Evolutionary conservation across 306 rosid species (phyloP).

Genomic region (Pueraria montana): DNA sequence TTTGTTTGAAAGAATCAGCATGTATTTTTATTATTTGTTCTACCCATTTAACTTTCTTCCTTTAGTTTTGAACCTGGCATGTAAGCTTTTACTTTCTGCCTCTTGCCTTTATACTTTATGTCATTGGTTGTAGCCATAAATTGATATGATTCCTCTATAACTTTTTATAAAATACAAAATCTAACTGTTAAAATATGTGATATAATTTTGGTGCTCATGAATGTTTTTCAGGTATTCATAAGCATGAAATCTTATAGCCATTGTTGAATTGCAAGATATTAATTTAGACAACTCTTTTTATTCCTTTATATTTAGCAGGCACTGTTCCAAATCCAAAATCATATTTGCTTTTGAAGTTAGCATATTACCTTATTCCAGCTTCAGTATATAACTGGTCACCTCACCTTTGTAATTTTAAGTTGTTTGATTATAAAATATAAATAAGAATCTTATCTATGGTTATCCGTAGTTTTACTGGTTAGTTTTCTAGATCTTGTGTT

Average conservation of each 20-base stretch:
- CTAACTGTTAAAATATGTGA: neutral
- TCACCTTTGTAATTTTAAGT: neutral
- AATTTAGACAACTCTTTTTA: neutral
- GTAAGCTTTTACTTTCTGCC: conserved; percentile 3
- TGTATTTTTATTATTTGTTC: conserved; percentile 4
- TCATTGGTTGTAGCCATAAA: neutral
- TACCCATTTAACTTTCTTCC: neutral
- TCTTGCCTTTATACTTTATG: neutral
- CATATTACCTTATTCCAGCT: conserved; percentile 1
- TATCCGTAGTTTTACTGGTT: neutral
- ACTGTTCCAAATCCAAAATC: neutral
- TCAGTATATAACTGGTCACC: neutral
- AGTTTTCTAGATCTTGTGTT: conserved; percentile 17
- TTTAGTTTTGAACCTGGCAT: neutral
- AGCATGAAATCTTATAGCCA: neutral
- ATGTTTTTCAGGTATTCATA: neutral
- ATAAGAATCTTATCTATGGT: conserved; percentile 12
- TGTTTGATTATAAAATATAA: neutral
- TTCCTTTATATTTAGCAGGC: neutral
- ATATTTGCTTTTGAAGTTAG: neutral
- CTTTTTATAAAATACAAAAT: neutral
- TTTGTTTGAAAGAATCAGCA: conserved; percentile 23
- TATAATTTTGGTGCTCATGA: neutral
- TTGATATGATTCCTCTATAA: neutral
- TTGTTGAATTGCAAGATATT: neutral